phyloP scores from a whole-genome alignment of 2,329 filamentous ascomycete genomes.

The Aspergillus oerlinghausenensis region DNA sequence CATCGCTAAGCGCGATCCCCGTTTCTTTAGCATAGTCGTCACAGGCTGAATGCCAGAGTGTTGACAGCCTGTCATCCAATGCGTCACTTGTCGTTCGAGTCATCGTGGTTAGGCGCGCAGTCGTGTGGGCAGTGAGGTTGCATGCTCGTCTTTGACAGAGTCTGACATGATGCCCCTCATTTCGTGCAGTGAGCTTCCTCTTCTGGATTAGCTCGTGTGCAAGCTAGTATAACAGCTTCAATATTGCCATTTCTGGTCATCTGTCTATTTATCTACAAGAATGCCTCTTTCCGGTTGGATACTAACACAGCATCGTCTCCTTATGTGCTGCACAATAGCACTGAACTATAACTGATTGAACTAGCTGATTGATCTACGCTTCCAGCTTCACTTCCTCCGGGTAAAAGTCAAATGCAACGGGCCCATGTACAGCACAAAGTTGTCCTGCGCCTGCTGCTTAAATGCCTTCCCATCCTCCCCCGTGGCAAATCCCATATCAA shows the following conservation, averaged over 20 bases:
- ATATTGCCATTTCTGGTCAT: too few relatives aligned
- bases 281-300: too few relatives aligned
- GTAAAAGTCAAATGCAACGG: conserved; percentile 15
- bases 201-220: not conserved
- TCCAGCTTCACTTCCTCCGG: not conserved
- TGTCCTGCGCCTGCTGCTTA: conserved; percentile 30
- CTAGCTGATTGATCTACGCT: too few relatives aligned
- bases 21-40: conserved; percentile 1
- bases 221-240: too few relatives aligned
- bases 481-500: conserved; percentile 34
- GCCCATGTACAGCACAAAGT: conserved; percentile 29
- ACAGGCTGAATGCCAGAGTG: conserved; percentile 2
- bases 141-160: too few relatives aligned
- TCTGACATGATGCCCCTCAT: not conserved
- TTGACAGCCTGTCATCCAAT: not conserved
- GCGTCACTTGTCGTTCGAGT: not conserved
- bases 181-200: not conserved
- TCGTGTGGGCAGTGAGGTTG: not conserved
- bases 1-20: not conserved
- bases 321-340: too few relatives aligned
- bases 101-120: not conserved
- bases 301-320: too few relatives aligned
- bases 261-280: too few relatives aligned
- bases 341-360: too few relatives aligned
- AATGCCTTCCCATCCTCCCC: conserved; percentile 32